Evolutionary conservation across 805 yeast species (phyloP).

Genomic region (Saturnispora bothae): DNA sequence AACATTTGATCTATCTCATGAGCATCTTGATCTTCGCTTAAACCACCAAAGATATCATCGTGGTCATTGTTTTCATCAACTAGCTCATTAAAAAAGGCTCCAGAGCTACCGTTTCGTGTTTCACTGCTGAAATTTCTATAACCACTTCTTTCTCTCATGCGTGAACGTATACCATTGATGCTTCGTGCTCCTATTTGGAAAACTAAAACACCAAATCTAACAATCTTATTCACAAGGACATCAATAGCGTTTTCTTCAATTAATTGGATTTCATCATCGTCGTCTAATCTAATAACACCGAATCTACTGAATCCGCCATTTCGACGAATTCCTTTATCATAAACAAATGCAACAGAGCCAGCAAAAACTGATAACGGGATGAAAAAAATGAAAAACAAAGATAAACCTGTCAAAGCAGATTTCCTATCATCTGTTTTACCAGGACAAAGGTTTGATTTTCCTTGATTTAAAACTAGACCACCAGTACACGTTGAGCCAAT

Average conservation of each 20-base stretch:
- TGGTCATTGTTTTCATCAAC: conserved; percentile 19
- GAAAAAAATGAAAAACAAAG: conserved; percentile 41
- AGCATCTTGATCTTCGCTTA: conserved; percentile 36
- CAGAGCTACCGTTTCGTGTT: conserved; percentile 17
- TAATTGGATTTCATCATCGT: conserved; percentile 41
- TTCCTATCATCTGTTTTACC: conserved; percentile 56
- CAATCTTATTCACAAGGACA: conserved; percentile 45
- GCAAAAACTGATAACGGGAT: conserved; percentile 47
- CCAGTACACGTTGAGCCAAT: conserved; percentile 81
- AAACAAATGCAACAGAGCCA: conserved; percentile 55
- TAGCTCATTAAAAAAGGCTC: conserved; percentile 23
- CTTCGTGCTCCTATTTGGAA: conserved; percentile 12
- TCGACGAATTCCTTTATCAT: conserved; percentile 69
- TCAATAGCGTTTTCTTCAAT: conserved; percentile 58
- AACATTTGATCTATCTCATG: conserved; percentile 35
- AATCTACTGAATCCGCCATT: conserved; percentile 68
- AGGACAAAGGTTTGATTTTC: conserved; percentile 69
- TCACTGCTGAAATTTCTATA: conserved; percentile 16
- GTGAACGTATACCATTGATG: neutral
- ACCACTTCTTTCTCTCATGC: conserved; percentile 8
- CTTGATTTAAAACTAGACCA: conserved; percentile 62
- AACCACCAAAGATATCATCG: conserved; percentile 25
- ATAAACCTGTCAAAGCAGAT: conserved; percentile 42
- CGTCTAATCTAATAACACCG: conserved; percentile 81
- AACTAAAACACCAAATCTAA: conserved; percentile 42